Conservation (phyloP, 371 early-diverging fungal species). For the Mucor mucedo region DNA sequence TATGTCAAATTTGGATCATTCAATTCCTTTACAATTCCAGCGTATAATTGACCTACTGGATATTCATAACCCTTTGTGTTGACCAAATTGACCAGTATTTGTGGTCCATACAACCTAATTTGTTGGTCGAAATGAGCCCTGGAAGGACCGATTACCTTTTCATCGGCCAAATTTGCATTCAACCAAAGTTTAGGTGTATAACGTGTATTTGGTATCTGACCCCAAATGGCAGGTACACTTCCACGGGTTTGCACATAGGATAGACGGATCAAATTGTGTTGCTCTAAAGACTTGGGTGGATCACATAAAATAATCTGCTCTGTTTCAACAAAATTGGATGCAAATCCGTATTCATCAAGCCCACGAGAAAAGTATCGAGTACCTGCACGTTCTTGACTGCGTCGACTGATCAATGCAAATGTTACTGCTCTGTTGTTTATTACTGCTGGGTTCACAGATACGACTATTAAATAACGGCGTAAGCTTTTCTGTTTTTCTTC, state of each 20-base stretch:
- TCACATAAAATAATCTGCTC: conserved; percentile 85
- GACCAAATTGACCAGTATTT: conserved; percentile 87
- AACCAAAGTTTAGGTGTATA: conserved; percentile 87
- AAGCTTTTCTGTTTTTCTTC: background rate
- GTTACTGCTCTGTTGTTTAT: conserved; percentile 66
- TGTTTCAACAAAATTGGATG: conserved; percentile 98
- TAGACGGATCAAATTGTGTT: conserved; percentile 39
- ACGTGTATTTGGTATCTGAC: conserved; percentile 85
- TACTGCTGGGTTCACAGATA: conserved; percentile 49
- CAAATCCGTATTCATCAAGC: conserved; percentile 88
- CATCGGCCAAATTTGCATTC: conserved; percentile 51
- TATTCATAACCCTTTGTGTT: conserved; percentile 90
- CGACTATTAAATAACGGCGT: conserved; percentile 38
- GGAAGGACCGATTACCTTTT: conserved; percentile 57
- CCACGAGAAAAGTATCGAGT: conserved; percentile 96
- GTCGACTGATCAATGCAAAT: conserved; percentile 82
- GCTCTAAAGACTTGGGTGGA: conserved; percentile 20
- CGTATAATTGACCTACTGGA: conserved; percentile 78
- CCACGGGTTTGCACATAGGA: conserved; percentile 95
- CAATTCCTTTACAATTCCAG: conserved; percentile 42
- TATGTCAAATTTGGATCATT: conserved; percentile 69
- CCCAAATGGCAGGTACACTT: conserved; percentile 96
- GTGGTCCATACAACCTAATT: conserved; percentile 72
- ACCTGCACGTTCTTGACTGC: conserved; percentile 75
- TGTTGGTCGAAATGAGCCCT: conserved; percentile 76